A percentile compares a stretch with the other conserved stretches of the same genome.
These are phyloP conservation scores for Begonia loranthoides DNA, from an alignment of 306 rosid species.

Conservation along the genomic window DNA sequence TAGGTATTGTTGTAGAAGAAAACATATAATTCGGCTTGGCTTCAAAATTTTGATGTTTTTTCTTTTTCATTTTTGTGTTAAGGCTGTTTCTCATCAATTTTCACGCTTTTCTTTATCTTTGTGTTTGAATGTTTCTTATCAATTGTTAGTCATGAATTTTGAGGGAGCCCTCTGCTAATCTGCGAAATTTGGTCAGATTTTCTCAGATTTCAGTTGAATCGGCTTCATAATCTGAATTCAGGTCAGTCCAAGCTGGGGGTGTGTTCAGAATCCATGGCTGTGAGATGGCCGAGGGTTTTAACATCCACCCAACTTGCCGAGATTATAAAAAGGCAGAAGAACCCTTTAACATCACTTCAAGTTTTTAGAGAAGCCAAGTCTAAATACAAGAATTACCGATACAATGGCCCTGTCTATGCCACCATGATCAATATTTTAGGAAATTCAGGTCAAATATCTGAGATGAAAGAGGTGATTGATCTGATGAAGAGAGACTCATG, in stretches of 20 bases:
- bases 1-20: no score
- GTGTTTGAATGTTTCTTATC: no score
- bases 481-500: constrained; percentile 27
- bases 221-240: neutral
- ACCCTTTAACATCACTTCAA: constrained; percentile 24
- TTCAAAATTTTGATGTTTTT: no score
- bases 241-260: neutral
- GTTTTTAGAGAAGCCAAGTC: constrained; percentile 23
- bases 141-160: no score
- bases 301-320: constrained; percentile 27
- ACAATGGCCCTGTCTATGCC: constrained; percentile 30
- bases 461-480: constrained; percentile 26
- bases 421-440: constrained; percentile 25
- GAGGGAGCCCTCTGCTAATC: no score
- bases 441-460: constrained; percentile 17
- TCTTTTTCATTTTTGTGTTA: no score
- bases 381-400: constrained; percentile 27
- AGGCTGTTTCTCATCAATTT: no score
- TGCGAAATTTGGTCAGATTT: no score
- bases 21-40: no score
- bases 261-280: constrained; percentile 10
- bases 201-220: neutral
- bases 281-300: constrained; percentile 32
- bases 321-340: constrained; percentile 26
- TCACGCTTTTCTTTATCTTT: no score